Evolutionary conservation across 2,329 filamentous ascomycete genomes (phyloP).

Genomic region (Penicillium sp.): DNA sequence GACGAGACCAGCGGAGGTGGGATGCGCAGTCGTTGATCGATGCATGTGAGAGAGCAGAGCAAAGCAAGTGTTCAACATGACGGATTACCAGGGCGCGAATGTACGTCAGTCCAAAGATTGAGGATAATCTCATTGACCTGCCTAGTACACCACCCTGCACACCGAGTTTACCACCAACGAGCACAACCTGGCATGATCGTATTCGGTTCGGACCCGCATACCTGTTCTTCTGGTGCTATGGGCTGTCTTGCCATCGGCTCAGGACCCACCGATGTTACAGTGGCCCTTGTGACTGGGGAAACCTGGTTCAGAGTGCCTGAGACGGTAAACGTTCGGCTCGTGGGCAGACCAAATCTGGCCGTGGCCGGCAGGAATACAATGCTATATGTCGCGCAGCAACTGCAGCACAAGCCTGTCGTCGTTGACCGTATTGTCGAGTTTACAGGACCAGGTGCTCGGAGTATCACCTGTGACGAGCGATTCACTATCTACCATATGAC

Average conservation of each 20-base stretch:
- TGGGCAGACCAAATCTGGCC: conserved; percentile 41
- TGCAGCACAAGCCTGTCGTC: conserved; percentile 55
- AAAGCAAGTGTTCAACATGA: conserved; percentile 50
- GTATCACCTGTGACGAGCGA: conserved; percentile 49
- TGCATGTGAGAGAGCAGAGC: conserved; percentile 43
- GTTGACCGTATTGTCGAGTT: conserved; percentile 53
- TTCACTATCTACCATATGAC: conserved; percentile 57
- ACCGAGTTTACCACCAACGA: conserved; percentile 53
- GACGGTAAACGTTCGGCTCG: conserved; percentile 46
- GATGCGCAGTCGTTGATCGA: conserved; percentile 36
- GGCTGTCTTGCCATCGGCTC: conserved; percentile 52
- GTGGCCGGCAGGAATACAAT: conserved; percentile 55
- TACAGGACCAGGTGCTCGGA: conserved; percentile 45
- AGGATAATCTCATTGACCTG: background rate
- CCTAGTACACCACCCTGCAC: conserved; percentile 52
- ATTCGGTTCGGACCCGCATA: conserved; percentile 54
- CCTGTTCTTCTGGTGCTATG: conserved; percentile 51
- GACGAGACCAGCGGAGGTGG: conserved; percentile 37
- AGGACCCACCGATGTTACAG: conserved; percentile 52
- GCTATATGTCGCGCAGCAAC: conserved; percentile 48
- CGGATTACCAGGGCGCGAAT: conserved; percentile 49
- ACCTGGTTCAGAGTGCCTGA: conserved; percentile 56
- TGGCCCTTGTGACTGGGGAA: conserved; percentile 52
- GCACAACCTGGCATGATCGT: conserved; percentile 52
- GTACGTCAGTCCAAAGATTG: conserved; percentile 16